These are phyloP conservation scores for Rhizomucor miehei DNA, from an alignment of 371 early-diverging fungal genomes.

Conservation along the genomic window DNA sequence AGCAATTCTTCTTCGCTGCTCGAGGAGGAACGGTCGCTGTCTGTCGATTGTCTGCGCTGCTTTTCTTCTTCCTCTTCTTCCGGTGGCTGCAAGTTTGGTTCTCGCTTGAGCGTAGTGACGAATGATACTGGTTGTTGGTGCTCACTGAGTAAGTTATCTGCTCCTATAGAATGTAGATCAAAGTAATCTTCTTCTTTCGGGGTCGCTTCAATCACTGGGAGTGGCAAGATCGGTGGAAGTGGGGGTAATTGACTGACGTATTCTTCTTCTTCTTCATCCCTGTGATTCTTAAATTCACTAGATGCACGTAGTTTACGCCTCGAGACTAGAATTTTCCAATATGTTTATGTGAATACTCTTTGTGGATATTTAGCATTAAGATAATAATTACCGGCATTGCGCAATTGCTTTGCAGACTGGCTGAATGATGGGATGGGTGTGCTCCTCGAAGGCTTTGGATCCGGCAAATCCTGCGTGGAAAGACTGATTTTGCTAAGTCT, in stretches of 20 bases:
- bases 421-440: constrained; percentile 17
- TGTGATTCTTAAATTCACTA: constrained; percentile 1
- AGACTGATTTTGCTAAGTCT: constrained; percentile 5
- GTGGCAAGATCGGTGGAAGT: constrained; percentile 8
- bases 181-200: constrained; percentile 16
- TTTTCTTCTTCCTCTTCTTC: not conserved
- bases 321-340: too few species aligned
- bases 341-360: too few species aligned
- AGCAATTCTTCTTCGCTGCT: not conserved
- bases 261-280: constrained; percentile 2
- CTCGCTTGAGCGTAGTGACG: not conserved
- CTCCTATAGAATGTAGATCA: constrained; percentile 11
- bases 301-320: too few species aligned
- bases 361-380: not conserved
- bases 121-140: not conserved
- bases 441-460: constrained; percentile 20
- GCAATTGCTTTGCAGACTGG: constrained; percentile 12
- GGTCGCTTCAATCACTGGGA: constrained; percentile 1
- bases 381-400: constrained; percentile 10
- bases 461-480: not conserved
- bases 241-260: constrained; percentile 4
- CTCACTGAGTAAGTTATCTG: constrained; percentile 3
- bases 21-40: not conserved
- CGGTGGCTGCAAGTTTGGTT: not conserved
- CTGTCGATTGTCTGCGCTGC: not conserved